Evolutionary conservation across 108 stramenopile genomes (phyloP).

Genomic region (Nitzschia palea): DNA sequence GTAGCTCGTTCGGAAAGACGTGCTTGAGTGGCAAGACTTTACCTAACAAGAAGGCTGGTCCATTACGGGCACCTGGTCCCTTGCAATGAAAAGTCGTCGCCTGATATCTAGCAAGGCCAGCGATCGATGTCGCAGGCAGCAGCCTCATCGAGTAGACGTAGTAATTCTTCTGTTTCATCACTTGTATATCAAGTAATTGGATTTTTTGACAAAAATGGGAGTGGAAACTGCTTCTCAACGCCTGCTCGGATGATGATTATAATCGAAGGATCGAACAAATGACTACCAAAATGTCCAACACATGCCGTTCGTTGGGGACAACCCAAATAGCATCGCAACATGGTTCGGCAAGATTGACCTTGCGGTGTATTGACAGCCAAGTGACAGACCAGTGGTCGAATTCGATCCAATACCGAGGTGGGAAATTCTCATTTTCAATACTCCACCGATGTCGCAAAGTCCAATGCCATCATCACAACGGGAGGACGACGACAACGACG

Average conservation of each 20-base stretch:
- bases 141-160: slow-evolving; percentile 66
- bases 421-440: slow-evolving; percentile 72
- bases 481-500: no score
- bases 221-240: slow-evolving; percentile 47
- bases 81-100: slow-evolving; percentile 83
- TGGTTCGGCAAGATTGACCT: slow-evolving; percentile 52
- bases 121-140: slow-evolving; percentile 88
- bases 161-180: slow-evolving; percentile 77
- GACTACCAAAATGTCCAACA: slow-evolving; percentile 89
- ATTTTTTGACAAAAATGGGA: slow-evolving; percentile 92
- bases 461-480: slow-evolving; percentile 91
- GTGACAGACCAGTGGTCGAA: slow-evolving; percentile 90
- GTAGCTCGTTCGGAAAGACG: slow-evolving; percentile 24
- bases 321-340: slow-evolving; percentile 88
- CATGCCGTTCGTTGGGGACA: slow-evolving; percentile 94
- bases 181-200: slow-evolving; percentile 79
- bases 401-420: slow-evolving; percentile 77
- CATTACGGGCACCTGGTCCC: slow-evolving; percentile 86
- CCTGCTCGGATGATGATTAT: slow-evolving; percentile 71
- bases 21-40: slow-evolving; percentile 48
- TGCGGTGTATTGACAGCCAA: slow-evolving; percentile 85
- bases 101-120: slow-evolving; percentile 87
- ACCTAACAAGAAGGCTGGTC: slow-evolving; percentile 89
- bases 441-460: slow-evolving; percentile 59
- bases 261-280: slow-evolving; percentile 73